A percentile compares a stretch with the other conserved stretches of the same genome.
These are phyloP conservation scores for Phialophora macrospora DNA, from an alignment of 2,329 filamentous ascomycete species.

Conservation along the genomic window DNA sequence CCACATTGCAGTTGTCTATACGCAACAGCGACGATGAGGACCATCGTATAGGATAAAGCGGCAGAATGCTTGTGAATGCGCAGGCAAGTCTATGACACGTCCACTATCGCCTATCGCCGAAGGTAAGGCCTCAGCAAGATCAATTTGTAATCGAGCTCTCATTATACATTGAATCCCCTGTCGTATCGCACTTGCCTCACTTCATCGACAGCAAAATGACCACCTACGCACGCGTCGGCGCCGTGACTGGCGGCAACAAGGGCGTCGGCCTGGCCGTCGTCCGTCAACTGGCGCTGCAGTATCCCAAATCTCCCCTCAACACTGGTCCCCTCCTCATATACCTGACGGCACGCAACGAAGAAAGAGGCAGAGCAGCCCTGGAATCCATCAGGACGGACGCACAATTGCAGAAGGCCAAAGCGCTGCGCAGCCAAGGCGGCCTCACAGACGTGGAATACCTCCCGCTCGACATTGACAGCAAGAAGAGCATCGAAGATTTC, in stretches of 20 bases:
- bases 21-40: neutral
- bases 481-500: conserved; percentile 52
- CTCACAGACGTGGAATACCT: conserved; percentile 55
- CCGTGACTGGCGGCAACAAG: conserved; percentile 61
- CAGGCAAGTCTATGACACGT: conserved; percentile 17
- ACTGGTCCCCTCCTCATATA: conserved; percentile 58
- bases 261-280: conserved; percentile 58
- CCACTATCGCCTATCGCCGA: conserved; percentile 11
- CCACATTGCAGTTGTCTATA: neutral
- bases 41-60: too few relatives aligned
- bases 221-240: conserved; percentile 49
- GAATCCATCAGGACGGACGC: conserved; percentile 51
- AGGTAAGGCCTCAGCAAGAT: neutral
- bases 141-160: neutral
- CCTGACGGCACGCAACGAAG: conserved; percentile 57
- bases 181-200: neutral
- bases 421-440: conserved; percentile 50
- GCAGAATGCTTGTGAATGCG: neutral
- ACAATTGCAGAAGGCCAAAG: conserved; percentile 54
- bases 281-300: conserved; percentile 59
- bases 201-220: conserved; percentile 37
- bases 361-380: conserved; percentile 55
- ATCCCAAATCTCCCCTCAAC: conserved; percentile 56
- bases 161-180: neutral
- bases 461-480: conserved; percentile 55